These are phyloP conservation scores for Jatropha curcas DNA, from an alignment of 345 rosid species.

Conservation along the genomic window DNA sequence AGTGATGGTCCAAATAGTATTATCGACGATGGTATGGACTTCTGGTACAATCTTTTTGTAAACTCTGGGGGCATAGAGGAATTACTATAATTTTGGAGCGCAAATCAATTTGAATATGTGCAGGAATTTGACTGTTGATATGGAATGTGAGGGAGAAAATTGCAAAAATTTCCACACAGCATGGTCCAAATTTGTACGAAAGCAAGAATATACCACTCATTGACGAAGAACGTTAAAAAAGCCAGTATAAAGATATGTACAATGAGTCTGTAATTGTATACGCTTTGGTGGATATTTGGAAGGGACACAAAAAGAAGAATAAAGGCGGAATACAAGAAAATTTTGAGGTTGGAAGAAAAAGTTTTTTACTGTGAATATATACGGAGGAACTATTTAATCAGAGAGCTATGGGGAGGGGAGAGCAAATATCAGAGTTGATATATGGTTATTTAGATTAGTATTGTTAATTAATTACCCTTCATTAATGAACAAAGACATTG, in stretches of 20 bases:
- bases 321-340: too few relatives aligned
- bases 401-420: too few relatives aligned
- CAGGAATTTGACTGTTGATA: neutral
- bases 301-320: too few relatives aligned
- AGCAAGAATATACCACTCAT: constrained; percentile 2
- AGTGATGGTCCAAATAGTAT: neutral
- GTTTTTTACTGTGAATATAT: too few relatives aligned
- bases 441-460: too few relatives aligned
- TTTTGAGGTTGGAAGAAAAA: too few relatives aligned
- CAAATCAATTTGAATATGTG: neutral
- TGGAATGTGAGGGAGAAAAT: neutral
- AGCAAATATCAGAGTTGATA: too few relatives aligned
- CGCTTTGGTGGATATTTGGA: neutral
- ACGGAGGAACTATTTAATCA: too few relatives aligned
- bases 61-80: constrained; percentile 42
- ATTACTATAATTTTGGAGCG: constrained; percentile 12
- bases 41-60: constrained; percentile 66
- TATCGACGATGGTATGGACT: constrained; percentile 50
- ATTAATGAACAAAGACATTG: too few relatives aligned
- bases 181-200: neutral
- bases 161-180: neutral
- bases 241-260: neutral
- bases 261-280: too few relatives aligned
- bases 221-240: neutral
- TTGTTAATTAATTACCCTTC: too few relatives aligned